Evolutionary conservation across 768 basidiomycete species (phyloP).

Genomic region (Russula foetens): DNA sequence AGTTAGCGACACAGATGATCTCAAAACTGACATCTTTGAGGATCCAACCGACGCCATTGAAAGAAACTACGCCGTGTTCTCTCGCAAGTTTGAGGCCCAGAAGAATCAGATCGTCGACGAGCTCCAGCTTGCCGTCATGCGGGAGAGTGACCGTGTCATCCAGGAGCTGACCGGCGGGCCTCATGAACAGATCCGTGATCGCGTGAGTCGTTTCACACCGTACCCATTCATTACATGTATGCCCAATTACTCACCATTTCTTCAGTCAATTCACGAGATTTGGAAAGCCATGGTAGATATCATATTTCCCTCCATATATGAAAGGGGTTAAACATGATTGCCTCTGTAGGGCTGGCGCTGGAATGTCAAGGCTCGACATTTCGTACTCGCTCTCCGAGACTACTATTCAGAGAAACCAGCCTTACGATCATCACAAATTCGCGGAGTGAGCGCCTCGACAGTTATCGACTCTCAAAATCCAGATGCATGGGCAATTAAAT

Average conservation of each 20-base stretch:
- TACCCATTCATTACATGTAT: not conserved
- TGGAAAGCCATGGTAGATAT: conserved; percentile 24
- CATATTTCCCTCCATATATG: not conserved
- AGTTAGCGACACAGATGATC: not conserved
- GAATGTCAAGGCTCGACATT: conserved; percentile 16
- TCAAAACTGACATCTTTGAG: conserved; percentile 20
- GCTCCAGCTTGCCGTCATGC: conserved; percentile 15
- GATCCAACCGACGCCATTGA: conserved; percentile 19
- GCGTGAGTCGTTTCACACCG: not conserved
- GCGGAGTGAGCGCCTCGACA: not conserved
- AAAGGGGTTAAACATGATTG: not conserved
- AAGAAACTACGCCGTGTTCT: conserved; percentile 18
- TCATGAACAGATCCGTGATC: conserved; percentile 21
- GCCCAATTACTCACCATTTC: not conserved
- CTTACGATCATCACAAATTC: not conserved
- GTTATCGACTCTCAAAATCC: not conserved
- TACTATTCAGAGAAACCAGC: conserved; percentile 24
- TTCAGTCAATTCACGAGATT: not conserved
- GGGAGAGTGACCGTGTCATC: conserved; percentile 17
- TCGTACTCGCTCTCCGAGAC: conserved; percentile 26
- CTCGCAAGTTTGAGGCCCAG: conserved; percentile 22
- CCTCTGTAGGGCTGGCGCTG: conserved; percentile 15
- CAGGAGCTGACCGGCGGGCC: conserved; percentile 22
- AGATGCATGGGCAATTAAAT: conserved; percentile 27
- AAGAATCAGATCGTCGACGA: conserved; percentile 12